Conservation (phyloP, 345 rosid species). For the Erodium maritimum region DNA sequence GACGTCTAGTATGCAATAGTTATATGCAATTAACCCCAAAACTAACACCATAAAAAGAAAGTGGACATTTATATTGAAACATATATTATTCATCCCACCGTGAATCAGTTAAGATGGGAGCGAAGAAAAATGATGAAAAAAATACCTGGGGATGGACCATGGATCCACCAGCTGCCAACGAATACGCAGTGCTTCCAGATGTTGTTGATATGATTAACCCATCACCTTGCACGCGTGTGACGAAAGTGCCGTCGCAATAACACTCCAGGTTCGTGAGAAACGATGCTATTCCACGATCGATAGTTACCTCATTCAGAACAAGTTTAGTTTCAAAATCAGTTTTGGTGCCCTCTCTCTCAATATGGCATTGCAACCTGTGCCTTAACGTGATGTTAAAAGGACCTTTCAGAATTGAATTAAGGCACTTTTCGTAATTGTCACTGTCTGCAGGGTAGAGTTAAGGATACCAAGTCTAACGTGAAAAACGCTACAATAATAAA, state of each 20-base stretch:
- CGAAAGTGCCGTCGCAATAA: conserved; percentile 84
- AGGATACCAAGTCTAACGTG: conserved; percentile 12
- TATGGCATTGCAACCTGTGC: conserved; percentile 72
- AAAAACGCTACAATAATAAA: conserved; percentile 2
- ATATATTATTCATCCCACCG: no score
- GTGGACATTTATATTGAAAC: background rate
- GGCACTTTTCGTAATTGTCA: conserved; percentile 70
- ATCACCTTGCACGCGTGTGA: conserved; percentile 98
- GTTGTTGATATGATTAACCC: conserved; percentile 91
- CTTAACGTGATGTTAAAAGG: conserved; percentile 90
- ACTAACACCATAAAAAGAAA: no score
- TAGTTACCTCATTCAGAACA: conserved; percentile 94
- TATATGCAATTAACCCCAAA: no score
- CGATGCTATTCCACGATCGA: conserved; percentile 93
- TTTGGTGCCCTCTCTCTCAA: conserved; percentile 72
- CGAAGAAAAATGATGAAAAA: background rate
- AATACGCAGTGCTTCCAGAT: conserved; percentile 98
- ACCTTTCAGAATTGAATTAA: conserved; percentile 67
- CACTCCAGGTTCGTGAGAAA: conserved; percentile 95
- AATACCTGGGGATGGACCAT: conserved; percentile 98
- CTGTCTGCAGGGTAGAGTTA: conserved; percentile 48
- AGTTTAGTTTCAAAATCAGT: conserved; percentile 67
- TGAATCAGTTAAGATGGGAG: no score
- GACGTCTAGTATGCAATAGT: no score
- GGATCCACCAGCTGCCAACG: conserved; percentile 98